phyloP scores from a whole-genome alignment of 352 stramenopile species.

The Pythium phragmiticola region DNA sequence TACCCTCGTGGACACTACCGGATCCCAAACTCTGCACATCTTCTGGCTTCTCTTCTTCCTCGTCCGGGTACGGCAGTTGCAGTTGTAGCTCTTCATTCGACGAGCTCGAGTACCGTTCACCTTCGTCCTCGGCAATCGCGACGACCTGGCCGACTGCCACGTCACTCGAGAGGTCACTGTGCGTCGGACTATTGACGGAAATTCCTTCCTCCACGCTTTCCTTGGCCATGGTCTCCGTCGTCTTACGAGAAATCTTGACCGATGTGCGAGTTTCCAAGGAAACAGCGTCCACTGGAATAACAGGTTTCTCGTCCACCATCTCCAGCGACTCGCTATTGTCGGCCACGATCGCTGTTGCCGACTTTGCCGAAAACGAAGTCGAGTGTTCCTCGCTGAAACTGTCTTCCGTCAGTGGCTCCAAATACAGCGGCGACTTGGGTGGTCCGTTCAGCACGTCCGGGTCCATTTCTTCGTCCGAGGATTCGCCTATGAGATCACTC shows the following conservation, averaged over 20 bases:
- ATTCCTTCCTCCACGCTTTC: constrained; percentile 9
- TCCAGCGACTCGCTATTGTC: neutral
- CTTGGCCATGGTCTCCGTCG: constrained; percentile 1
- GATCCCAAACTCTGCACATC: neutral
- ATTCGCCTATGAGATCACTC: constrained; percentile 31
- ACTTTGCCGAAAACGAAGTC: neutral
- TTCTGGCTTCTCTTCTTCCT: constrained; percentile 9
- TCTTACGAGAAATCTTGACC: constrained; percentile 12
- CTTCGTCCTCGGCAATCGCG: neutral
- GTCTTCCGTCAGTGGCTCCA: constrained; percentile 23
- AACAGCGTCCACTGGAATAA: too few species aligned
- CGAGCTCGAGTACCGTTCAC: constrained; percentile 22
- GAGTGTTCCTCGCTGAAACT: neutral
- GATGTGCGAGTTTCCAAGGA: constrained; percentile 2
- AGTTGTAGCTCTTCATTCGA: constrained; percentile 25
- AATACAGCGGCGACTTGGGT: constrained; percentile 17
- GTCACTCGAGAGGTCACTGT: neutral
- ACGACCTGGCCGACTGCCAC: constrained; percentile 4
- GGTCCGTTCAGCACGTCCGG: neutral
- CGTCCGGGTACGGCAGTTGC: constrained; percentile 20
- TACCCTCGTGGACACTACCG: constrained; percentile 14
- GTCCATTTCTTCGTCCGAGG: constrained; percentile 24
- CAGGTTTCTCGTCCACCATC: constrained; percentile 1
- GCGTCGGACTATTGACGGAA: neutral
- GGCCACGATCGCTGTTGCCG: neutral